These are phyloP conservation scores for Zygoascus meyerae DNA, from an alignment of 1,139 yeast genomes.

Conservation along the genomic window DNA sequence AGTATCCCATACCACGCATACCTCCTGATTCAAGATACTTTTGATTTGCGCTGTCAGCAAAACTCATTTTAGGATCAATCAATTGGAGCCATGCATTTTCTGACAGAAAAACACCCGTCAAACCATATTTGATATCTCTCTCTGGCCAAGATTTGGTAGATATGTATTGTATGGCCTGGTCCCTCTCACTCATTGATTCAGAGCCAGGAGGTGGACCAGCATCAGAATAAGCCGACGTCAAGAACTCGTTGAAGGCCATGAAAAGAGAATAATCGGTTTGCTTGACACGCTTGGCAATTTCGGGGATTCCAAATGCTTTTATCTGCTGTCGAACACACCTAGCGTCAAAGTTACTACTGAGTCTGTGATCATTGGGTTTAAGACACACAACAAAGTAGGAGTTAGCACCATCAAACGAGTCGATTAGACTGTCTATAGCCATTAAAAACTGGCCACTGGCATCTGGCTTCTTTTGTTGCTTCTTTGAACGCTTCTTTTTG, in stretches of 20 bases:
- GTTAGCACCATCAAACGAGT: conserved; percentile 36
- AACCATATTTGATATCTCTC: conserved; percentile 37
- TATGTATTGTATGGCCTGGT: conserved; percentile 31
- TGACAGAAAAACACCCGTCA: conserved; percentile 38
- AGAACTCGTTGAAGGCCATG: conserved; percentile 36
- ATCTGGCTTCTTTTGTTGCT: conserved; percentile 21
- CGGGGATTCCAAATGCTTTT: conserved; percentile 39
- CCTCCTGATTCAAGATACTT: conserved; percentile 26
- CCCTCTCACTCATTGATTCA: conserved; percentile 30
- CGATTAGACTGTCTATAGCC: conserved; percentile 34
- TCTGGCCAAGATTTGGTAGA: conserved; percentile 33
- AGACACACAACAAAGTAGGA: conserved; percentile 39
- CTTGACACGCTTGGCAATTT: conserved; percentile 36
- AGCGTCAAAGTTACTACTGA: conserved; percentile 37
- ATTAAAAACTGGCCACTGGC: conserved; percentile 35
- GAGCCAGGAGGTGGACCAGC: conserved; percentile 17
- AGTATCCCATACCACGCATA: conserved; percentile 8
- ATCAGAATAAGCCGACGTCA: conserved; percentile 27
- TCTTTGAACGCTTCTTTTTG: conserved; percentile 18
- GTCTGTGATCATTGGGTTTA: conserved; percentile 39
- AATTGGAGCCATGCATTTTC: conserved; percentile 39
- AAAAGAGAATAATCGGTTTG: conserved; percentile 36
- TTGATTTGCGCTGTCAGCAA: conserved; percentile 29
- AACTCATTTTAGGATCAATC: conserved; percentile 36
- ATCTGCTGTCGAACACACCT: conserved; percentile 40